A percentile compares a stretch with the other conserved stretches of the same genome.
Conservation (phyloP, 495 filamentous ascomycete genomes). For the Evernia prunastri region DNA sequence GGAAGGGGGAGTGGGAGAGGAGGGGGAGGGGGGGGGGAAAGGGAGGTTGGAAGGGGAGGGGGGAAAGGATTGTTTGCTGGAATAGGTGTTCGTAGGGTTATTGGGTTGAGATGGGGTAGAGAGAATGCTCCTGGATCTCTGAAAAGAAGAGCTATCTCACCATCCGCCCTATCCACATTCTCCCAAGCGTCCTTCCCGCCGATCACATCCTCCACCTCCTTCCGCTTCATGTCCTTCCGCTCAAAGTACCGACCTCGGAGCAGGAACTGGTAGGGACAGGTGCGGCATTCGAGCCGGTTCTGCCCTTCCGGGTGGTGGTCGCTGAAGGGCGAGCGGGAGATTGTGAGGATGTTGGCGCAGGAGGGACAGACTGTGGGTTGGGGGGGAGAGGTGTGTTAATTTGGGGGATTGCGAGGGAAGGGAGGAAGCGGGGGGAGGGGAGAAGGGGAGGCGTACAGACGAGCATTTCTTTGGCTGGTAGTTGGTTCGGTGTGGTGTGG, state of each 20-base stretch:
- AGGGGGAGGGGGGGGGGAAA: neutral
- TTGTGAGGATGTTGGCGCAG: slow-evolving; percentile 75
- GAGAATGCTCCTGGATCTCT: slow-evolving; percentile 21
- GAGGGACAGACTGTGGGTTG: slow-evolving; percentile 72
- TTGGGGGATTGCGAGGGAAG: neutral
- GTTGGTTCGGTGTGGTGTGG: too few relatives aligned
- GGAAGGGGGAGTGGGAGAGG: neutral
- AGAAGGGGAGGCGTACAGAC: slow-evolving; percentile 53
- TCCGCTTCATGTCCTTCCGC: slow-evolving; percentile 62
- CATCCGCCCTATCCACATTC: slow-evolving; percentile 73
- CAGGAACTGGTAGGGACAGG: slow-evolving; percentile 82
- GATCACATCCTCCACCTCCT: slow-evolving; percentile 86
- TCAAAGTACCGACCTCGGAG: slow-evolving; percentile 65
- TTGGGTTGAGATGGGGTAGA: neutral
- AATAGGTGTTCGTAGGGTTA: too few relatives aligned
- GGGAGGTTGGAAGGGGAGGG: too few relatives aligned
- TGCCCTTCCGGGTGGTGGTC: slow-evolving; percentile 43
- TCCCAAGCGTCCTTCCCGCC: slow-evolving; percentile 82
- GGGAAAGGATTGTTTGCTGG: too few relatives aligned
- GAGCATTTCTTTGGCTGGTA: slow-evolving; percentile 46
- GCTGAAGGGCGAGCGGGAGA: slow-evolving; percentile 51
- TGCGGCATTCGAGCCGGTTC: slow-evolving; percentile 84
- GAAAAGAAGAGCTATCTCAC: too few relatives aligned
- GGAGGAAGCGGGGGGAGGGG: neutral
- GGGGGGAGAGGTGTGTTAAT: slow-evolving; percentile 11